Conservation (phyloP, 2,329 filamentous ascomycete genomes). For the Diatrype stigma region DNA sequence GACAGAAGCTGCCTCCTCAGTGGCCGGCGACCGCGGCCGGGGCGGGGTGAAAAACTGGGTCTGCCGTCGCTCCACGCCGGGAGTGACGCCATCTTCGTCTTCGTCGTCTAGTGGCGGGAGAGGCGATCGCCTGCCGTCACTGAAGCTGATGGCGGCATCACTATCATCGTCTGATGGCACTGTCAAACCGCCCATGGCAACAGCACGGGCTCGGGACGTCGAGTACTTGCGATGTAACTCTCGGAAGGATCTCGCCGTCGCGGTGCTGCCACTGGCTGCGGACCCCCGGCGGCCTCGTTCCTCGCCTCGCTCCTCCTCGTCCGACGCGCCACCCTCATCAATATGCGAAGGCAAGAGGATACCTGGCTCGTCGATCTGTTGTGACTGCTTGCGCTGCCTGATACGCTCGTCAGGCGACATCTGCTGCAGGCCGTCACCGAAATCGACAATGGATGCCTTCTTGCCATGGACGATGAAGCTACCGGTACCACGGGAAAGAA, state of each 20-base stretch:
- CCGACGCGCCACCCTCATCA: constrained; percentile 47
- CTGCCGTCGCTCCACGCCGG: constrained; percentile 18
- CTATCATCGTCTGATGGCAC: constrained; percentile 56
- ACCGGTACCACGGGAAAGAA: constrained; percentile 72
- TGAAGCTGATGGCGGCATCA: constrained; percentile 56
- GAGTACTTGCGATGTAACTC: constrained; percentile 59
- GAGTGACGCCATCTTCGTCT: constrained; percentile 16
- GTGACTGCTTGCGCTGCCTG: constrained; percentile 54
- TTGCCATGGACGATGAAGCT: constrained; percentile 97
- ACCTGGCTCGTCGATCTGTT: constrained; percentile 35
- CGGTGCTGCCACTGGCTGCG: constrained; percentile 60
- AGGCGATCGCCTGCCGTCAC: constrained; percentile 54
- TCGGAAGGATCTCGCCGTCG: constrained; percentile 61
- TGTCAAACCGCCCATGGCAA: constrained; percentile 37
- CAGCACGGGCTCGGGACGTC: constrained; percentile 43
- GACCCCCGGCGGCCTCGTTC: constrained; percentile 54
- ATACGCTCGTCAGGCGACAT: constrained; percentile 71
- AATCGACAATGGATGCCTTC: constrained; percentile 96
- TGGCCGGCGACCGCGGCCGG: constrained; percentile 29
- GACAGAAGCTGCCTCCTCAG: constrained; percentile 9
- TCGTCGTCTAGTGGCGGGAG: constrained; percentile 43
- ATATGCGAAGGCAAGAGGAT: constrained; percentile 31
- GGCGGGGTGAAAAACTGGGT: constrained; percentile 40
- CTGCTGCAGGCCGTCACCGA: constrained; percentile 83
- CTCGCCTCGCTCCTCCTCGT: constrained; percentile 31